phyloP scores from a whole-genome alignment of 768 basidiomycete species.

The Mycena kentingensis region DNA sequence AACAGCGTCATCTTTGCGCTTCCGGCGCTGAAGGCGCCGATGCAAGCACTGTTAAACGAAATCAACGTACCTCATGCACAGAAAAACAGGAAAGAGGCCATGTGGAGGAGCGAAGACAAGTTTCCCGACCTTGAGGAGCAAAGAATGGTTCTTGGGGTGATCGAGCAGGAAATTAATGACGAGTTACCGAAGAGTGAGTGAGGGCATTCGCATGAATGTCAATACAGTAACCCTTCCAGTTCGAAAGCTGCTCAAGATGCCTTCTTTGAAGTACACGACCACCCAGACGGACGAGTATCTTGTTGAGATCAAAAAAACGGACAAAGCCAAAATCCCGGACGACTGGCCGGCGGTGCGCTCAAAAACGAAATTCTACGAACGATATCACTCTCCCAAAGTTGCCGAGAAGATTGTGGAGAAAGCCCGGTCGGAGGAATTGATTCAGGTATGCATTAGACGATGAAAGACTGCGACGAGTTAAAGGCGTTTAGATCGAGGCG shows the following conservation, averaged over 20 bases:
- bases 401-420: conserved; percentile 65
- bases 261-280: conserved; percentile 69
- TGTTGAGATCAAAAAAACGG: conserved; percentile 68
- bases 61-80: conserved; percentile 64
- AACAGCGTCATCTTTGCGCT: conserved; percentile 70
- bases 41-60: conserved; percentile 53
- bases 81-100: conserved; percentile 62
- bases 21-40: conserved; percentile 60
- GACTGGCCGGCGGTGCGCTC: conserved; percentile 47
- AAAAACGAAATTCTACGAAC: conserved; percentile 70
- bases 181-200: conserved; percentile 67
- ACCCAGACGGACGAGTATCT: conserved; percentile 56
- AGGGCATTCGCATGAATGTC: neutral
- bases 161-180: conserved; percentile 71
- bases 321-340: conserved; percentile 52
- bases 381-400: conserved; percentile 78
- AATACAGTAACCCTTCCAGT: conserved; percentile 43
- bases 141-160: conserved; percentile 63
- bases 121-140: conserved; percentile 58
- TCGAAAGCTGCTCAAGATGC: conserved; percentile 70
- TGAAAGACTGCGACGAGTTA: neutral
- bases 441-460: conserved; percentile 40
- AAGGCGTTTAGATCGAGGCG: conserved; percentile 51
- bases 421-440: conserved; percentile 72
- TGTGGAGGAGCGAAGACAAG: conserved; percentile 62